Conservation (phyloP, 2,329 filamentous ascomycete genomes). For the Xylaria multiplex region DNA sequence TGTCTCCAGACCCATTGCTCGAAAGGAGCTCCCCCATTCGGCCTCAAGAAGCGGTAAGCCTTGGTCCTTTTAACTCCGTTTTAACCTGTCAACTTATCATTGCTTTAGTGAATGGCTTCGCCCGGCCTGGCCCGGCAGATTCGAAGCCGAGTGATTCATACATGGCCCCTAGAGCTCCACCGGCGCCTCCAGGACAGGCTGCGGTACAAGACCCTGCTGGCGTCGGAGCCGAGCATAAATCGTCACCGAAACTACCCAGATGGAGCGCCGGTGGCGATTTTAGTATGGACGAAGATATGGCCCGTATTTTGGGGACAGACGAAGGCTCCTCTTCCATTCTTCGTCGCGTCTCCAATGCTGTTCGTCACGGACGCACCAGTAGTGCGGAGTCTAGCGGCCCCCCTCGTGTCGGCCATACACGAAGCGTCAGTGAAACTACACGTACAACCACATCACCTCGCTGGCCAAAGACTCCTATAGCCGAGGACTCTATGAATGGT, state of each 20-base stretch:
- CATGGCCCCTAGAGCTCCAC: conserved; percentile 67
- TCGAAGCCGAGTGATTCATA: conserved; percentile 63
- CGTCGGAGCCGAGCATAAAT: conserved; percentile 56
- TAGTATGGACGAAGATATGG: conserved; percentile 95
- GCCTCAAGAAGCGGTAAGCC: conserved; percentile 58
- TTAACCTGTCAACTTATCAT: conserved; percentile 35
- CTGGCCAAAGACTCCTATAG: conserved; percentile 74
- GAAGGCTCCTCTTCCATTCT: conserved; percentile 82
- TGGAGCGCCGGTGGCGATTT: conserved; percentile 87
- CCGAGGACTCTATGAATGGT: conserved; percentile 62
- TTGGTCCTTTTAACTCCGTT: conserved; percentile 9
- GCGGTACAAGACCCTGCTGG: conserved; percentile 60
- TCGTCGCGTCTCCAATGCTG: conserved; percentile 89
- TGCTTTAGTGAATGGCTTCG: conserved; percentile 52
- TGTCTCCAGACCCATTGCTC: conserved; percentile 62
- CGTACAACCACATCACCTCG: conserved; percentile 71
- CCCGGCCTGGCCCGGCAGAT: conserved; percentile 48
- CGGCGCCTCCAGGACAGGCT: conserved; percentile 60
- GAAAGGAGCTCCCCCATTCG: conserved; percentile 69
- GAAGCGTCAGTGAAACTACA: conserved; percentile 75
- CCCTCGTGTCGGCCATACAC: conserved; percentile 61
- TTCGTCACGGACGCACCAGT: conserved; percentile 89
- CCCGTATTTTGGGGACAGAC: conserved; percentile 82
- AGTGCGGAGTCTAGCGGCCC: conserved; percentile 71
- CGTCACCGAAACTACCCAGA: conserved; percentile 74